Conservation (phyloP, 1,284 basidiomycete genomes). For the Puccinia coronata region DNA sequence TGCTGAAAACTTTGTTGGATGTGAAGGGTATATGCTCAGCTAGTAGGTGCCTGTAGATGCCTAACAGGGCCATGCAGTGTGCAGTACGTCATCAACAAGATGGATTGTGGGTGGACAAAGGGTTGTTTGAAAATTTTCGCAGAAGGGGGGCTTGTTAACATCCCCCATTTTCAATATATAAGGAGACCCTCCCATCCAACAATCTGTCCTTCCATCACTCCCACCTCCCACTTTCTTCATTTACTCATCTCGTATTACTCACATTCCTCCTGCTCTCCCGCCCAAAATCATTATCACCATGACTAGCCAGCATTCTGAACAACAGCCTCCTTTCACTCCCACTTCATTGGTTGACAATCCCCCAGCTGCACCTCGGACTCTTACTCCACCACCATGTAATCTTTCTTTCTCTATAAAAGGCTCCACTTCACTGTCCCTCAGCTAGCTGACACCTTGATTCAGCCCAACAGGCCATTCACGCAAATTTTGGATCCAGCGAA, state of each 20-base stretch:
- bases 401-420: no score
- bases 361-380: no score
- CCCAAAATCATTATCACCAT: neutral
- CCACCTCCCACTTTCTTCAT: neutral
- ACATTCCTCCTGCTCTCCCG: neutral
- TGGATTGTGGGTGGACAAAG: no score
- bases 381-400: no score
- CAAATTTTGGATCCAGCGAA: no score
- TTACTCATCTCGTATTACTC: neutral
- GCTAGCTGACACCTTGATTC: no score
- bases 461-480: no score
- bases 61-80: neutral
- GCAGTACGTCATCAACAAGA: no score
- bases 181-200: neutral
- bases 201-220: neutral
- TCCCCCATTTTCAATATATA: neutral
- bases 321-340: no score
- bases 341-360: no score
- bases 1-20: neutral
- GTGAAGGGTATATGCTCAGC: no score
- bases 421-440: no score
- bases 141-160: neutral
- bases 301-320: neutral
- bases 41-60: neutral
- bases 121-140: slow-evolving; percentile 11